A percentile compares a stretch with the other conserved stretches of the same genome.
Conservation (phyloP, 352 stramenopile genomes). For the Phytophthora sansomeana region DNA sequence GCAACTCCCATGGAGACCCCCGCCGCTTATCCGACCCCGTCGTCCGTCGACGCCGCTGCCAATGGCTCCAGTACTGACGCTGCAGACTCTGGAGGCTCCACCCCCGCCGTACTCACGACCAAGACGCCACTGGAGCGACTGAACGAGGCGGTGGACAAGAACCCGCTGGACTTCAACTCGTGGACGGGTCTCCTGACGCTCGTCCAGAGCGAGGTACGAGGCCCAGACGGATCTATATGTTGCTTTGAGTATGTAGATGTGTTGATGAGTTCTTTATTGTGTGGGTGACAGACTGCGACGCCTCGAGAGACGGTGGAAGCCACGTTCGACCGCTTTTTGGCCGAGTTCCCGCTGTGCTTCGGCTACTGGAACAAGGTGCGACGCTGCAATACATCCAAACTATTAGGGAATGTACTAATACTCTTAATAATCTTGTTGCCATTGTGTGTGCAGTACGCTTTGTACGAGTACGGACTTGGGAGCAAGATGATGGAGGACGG, state of each 20-base stretch:
- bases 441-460: slow-evolving; percentile 57
- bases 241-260: slow-evolving; percentile 2
- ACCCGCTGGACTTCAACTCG: slow-evolving; percentile 84
- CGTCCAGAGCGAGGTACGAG: slow-evolving; percentile 69
- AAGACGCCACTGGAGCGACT: slow-evolving; percentile 62
- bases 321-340: slow-evolving; percentile 77
- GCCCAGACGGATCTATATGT: background rate
- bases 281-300: slow-evolving; percentile 36
- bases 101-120: slow-evolving; percentile 2
- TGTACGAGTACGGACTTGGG: slow-evolving; percentile 64
- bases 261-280: background rate
- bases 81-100: slow-evolving; percentile 4
- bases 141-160: slow-evolving; percentile 60
- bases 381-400: background rate
- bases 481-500: slow-evolving; percentile 53
- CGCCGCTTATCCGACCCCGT: slow-evolving; percentile 10
- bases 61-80: slow-evolving; percentile 15
- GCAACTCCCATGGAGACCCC: slow-evolving; percentile 37
- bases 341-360: slow-evolving; percentile 84
- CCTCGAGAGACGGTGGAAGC: slow-evolving; percentile 63
- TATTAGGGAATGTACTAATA: background rate
- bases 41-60: background rate
- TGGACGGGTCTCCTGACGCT: slow-evolving; percentile 79
- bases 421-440: background rate
- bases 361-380: slow-evolving; percentile 89